Conservation (phyloP, 139 green algal genomes). For the Yamagishiella unicocca region DNA sequence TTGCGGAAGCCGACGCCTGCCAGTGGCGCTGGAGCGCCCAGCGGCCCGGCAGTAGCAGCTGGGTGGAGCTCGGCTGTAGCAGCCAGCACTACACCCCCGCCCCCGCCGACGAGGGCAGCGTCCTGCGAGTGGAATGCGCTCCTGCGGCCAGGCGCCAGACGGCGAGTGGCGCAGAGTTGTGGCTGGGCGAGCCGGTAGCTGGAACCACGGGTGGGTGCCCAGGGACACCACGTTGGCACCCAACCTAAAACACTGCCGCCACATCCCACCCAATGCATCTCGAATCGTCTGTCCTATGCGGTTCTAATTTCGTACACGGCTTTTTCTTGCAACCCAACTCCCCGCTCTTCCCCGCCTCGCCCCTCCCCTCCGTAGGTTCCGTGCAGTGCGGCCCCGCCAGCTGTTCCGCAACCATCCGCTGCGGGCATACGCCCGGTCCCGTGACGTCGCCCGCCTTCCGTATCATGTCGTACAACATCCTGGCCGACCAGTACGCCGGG, state of each 20-base stretch:
- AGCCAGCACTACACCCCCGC: slow-evolving; percentile 69
- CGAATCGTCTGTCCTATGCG: too few species aligned
- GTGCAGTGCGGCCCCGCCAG: slow-evolving; percentile 67
- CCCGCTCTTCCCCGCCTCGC: neutral
- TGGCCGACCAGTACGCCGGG: slow-evolving; percentile 92
- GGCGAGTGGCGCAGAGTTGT: neutral
- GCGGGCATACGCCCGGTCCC: slow-evolving; percentile 14
- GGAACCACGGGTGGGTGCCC: slow-evolving; percentile 6
- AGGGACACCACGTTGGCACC: too few species aligned
- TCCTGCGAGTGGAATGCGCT: slow-evolving; percentile 75
- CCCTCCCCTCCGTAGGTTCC: slow-evolving; percentile 20
- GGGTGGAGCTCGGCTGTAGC: slow-evolving; percentile 60
- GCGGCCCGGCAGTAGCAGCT: slow-evolving; percentile 10
- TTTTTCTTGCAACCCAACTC: too few species aligned
- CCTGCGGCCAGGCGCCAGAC: slow-evolving; percentile 43
- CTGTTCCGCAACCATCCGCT: slow-evolving; percentile 24
- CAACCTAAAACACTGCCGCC: too few species aligned
- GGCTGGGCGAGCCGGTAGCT: neutral
- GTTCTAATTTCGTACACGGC: too few species aligned
- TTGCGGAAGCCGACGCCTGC: slow-evolving; percentile 60
- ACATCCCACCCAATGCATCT: too few species aligned
- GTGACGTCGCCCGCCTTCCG: slow-evolving; percentile 61
- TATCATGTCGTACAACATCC: slow-evolving; percentile 93
- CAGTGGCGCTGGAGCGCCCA: slow-evolving; percentile 51
- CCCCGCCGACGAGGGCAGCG: slow-evolving; percentile 66